Base-by-base conservation (phyloP, 331 rosid genomes). In the Rhamnella rubrinervis region DNA sequence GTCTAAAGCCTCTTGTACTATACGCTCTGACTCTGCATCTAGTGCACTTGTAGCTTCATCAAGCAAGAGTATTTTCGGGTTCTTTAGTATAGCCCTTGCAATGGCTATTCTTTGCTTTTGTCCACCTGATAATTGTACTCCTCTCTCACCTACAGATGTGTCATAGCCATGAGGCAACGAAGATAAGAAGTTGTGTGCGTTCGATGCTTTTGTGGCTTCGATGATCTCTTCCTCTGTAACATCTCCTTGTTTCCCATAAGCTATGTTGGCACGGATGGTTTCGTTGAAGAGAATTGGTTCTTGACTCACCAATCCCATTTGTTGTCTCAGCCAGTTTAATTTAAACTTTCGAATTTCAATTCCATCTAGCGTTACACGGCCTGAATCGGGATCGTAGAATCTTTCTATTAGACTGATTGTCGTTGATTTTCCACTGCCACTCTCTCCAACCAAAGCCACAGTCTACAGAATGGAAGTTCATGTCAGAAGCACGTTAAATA, bases 21-120 rank as follows among this genome's bases (percentile, higher is more conserved):
- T 62, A 2, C 85, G 73, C 69, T 93, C 97, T 0, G 98, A 93
- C 67, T 93, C 92, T 0, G 96, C 96, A 65, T 93, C 97, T 7
- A 93, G 84, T 16, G 98, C 98, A 72, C 98, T 93, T 1, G 98
- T 93, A 21, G 97, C 97, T 75, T 93, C 98, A 61, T 93, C 98
- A 10, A 91, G 92, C 76, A 93, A 67, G 19, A 93, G 89, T 19
- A 93, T 87, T 74, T 76, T 88, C 0, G 98, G 98, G 63, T 91
- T 65, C 75, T 91, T 93, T 18, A 93, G 71, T 50, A 91, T 84
- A 50, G 97, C 97, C 74, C 98, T 85, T 6, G 97, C 96, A 49
- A 93, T 90, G 77, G 97, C 91, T 12, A 93, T 89, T 40, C 98
- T 81, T 23, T 93, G 98, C 74, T 93, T 93, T 60, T 93, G 98